Conservation (phyloP, 495 filamentous ascomycete genomes). For the Trichoderma orchidacearum region DNA sequence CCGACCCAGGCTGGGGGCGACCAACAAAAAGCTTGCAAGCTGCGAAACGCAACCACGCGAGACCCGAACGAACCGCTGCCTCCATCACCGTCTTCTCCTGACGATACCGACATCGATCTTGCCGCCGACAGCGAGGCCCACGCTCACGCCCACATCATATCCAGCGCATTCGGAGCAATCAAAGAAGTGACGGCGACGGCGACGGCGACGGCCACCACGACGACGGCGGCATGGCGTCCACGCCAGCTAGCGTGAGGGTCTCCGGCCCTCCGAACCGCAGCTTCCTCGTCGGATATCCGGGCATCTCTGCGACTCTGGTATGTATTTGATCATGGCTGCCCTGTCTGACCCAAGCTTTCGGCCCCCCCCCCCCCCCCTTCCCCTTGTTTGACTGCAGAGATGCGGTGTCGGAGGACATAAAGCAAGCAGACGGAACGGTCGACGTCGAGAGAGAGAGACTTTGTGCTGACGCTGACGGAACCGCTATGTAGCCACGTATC, state of each 20-base stretch:
- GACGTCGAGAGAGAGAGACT: neutral
- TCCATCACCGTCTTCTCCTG: neutral
- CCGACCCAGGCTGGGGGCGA: neutral
- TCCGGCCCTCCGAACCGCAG: constrained; percentile 94
- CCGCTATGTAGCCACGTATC: constrained; percentile 60
- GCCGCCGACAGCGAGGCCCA: too few species aligned
- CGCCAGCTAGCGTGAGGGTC: constrained; percentile 83
- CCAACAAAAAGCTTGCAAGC: neutral
- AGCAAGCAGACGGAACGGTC: neutral
- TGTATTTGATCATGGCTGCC: constrained; percentile 15
- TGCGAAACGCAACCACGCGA: neutral
- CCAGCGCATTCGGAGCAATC: neutral
- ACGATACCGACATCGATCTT: neutral
- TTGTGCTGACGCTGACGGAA: constrained; percentile 13
- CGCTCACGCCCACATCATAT: neutral
- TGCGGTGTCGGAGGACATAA: neutral
- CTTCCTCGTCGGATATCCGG: constrained; percentile 92
- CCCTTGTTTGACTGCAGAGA: neutral
- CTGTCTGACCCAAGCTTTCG: constrained; percentile 2
- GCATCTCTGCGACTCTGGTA: constrained; percentile 95
- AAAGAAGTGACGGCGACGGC: constrained; percentile 4
- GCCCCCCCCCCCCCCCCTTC: neutral
- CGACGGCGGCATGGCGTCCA: constrained; percentile 15
- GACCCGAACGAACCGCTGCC: neutral
- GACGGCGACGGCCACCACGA: constrained; percentile 3